Evolutionary conservation across 768 basidiomycete genomes (phyloP).

Genomic region (Leccinum variicolor): DNA sequence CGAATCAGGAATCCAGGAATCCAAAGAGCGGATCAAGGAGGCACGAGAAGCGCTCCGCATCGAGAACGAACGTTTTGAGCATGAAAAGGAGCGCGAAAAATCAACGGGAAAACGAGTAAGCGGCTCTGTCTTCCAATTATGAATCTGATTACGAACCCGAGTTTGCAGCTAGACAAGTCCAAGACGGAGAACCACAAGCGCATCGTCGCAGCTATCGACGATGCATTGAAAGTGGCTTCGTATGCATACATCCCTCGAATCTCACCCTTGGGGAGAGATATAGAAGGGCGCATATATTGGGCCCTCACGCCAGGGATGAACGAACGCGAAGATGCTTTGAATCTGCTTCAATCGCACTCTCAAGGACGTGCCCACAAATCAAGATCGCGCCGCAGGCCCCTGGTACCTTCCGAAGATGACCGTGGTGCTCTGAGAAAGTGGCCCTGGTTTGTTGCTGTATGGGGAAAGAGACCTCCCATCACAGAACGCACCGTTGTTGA

Average conservation of each 20-base stretch:
- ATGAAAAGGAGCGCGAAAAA: conserved; percentile 51
- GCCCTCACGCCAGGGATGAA: conserved; percentile 55
- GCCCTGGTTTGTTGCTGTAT: conserved; percentile 78
- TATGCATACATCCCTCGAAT: conserved; percentile 52
- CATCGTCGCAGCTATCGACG: conserved; percentile 48
- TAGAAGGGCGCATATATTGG: conserved; percentile 67
- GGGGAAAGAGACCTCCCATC: conserved; percentile 51
- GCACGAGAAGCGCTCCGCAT: conserved; percentile 44
- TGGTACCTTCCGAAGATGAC: conserved; percentile 43
- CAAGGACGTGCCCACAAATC: conserved; percentile 30
- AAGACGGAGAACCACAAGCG: conserved; percentile 48
- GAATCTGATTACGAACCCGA: background rate
- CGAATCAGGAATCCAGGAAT: conserved; percentile 53
- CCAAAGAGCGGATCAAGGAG: conserved; percentile 50
- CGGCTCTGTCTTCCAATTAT: background rate
- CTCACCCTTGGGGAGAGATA: conserved; percentile 61
- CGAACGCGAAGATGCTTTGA: conserved; percentile 52
- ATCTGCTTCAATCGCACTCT: conserved; percentile 19
- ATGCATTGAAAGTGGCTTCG: conserved; percentile 48
- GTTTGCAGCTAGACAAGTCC: conserved; percentile 39
- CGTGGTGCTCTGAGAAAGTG: conserved; percentile 54
- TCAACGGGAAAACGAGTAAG: conserved; percentile 34
- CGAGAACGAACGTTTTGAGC: conserved; percentile 30
- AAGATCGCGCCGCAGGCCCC: conserved; percentile 39
- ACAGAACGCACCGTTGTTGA: conserved; percentile 25